These are phyloP conservation scores for Serendipita indica DNA, from an alignment of 768 basidiomycete genomes.

Conservation along the genomic window DNA sequence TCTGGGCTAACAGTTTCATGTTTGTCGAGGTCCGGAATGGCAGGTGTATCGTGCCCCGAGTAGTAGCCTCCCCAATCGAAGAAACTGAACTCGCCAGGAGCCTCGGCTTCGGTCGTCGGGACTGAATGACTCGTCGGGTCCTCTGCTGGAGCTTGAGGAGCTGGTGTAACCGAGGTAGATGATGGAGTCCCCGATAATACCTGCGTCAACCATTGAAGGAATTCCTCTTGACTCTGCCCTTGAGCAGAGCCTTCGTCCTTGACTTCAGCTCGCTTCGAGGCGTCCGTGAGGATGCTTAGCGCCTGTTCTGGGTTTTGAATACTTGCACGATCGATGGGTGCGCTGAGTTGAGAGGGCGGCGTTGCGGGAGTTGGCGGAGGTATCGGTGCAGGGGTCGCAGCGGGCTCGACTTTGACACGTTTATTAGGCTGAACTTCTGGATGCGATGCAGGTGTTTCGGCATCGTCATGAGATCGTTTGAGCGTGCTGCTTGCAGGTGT, in stretches of 20 bases:
- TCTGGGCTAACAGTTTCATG: conserved; percentile 1
- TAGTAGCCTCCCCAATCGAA: conserved; percentile 4
- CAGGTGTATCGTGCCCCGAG: neutral
- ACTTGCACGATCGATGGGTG: neutral
- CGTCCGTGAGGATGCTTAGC: neutral
- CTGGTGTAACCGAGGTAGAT: neutral
- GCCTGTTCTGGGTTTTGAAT: neutral
- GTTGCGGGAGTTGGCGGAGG: neutral
- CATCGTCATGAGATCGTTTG: neutral
- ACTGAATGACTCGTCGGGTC: neutral
- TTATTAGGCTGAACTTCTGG: neutral
- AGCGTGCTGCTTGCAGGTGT: neutral
- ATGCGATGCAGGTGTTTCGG: neutral
- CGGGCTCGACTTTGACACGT: neutral
- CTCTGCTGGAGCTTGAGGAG: neutral
- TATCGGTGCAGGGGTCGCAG: neutral
- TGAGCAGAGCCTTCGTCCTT: neutral
- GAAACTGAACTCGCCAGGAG: neutral
- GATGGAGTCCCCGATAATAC: neutral
- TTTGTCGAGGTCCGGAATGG: conserved; percentile 3
- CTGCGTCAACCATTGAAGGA: conserved; percentile 7
- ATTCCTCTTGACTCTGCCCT: neutral
- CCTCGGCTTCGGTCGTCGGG: neutral
- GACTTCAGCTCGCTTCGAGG: neutral
- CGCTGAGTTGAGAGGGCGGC: conserved; percentile 1